Base-by-base conservation (phyloP, 768 basidiomycete species). In the Xerocomellus dryophilus region DNA sequence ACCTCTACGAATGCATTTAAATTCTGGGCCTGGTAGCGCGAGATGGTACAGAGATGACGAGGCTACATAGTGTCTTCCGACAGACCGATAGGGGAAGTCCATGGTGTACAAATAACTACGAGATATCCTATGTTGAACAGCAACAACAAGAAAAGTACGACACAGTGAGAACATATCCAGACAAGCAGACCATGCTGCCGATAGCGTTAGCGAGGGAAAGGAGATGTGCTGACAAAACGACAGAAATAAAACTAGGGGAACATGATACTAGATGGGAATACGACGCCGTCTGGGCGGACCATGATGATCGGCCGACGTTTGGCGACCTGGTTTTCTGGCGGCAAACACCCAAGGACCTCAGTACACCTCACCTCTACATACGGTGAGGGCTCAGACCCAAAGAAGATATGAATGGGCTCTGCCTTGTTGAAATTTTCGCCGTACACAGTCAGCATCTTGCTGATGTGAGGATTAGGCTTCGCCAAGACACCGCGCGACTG, bases 401-500 rank as follows among this genome's bases (percentile, higher is more conserved):
- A 92, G 78, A 90, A 94, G 48, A 94, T 83, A 42, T 79, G 82
- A 55, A 90, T 78, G 35, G 91, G 89, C 54, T 93, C 89, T 36
- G 80, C 70, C 77, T 92, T 93, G 65, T 80, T 83, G 70, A 94
- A 92, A 73, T 93, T 90, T 73, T 93, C 90, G 53, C 92, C 93
- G 63, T 93, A 90, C 1, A 94, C 78, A 23, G 90, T 93, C 59
- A 93, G 72, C 83, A 90, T 84, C 74, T 91, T 88, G 23, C 81
- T 80, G 34, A 84, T 79, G 61, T 88, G 86, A 25, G 88, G 86
- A 64, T 84, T 88, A 23, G 89, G 87, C 71, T 92, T 89, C 40
- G 86, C 76, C 54, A 90, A 71, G 51, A 85, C 80, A 32, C 81
- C 85, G 29, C 88, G 82, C 49, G 85, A 81, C 48, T 80, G 76